phyloP scores from a whole-genome alignment of 2,329 filamentous ascomycete genomes.

The Stenocarpella maydis region DNA sequence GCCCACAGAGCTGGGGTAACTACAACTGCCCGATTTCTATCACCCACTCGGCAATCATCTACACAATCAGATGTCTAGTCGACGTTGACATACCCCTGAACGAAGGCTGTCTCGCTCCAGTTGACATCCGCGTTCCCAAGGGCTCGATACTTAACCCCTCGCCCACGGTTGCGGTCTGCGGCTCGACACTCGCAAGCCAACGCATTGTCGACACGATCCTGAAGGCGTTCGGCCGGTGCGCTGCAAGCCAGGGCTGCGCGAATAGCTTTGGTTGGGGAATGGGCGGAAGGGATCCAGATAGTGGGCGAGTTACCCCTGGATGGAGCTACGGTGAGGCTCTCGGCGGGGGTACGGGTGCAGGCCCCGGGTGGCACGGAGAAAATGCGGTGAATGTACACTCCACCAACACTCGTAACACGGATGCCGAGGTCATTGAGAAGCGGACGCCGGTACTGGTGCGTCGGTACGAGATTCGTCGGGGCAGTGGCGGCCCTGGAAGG shows the following conservation, averaged over 20 bases:
- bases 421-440: constrained; percentile 48
- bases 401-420: constrained; percentile 50
- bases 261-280: no score
- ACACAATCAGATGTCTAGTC: constrained; percentile 46
- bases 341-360: constrained; percentile 45
- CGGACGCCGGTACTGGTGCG: constrained; percentile 42
- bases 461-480: no score
- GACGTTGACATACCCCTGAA: constrained; percentile 47
- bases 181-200: constrained; percentile 65
- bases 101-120: constrained; percentile 46
- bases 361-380: constrained; percentile 42
- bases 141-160: constrained; percentile 45
- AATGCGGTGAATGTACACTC: constrained; percentile 47
- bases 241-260: no score
- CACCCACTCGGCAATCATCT: no score
- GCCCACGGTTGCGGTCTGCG: constrained; percentile 47
- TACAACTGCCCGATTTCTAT: no score
- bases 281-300: no score
- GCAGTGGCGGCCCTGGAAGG: no score
- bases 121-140: constrained; percentile 43
- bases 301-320: constrained; percentile 40
- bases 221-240: no score
- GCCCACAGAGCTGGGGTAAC: no score
- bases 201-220: constrained; percentile 44
- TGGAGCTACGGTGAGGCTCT: constrained; percentile 50